A percentile compares a stretch with the other conserved stretches of the same genome.
Conservation (phyloP, 1,139 yeast genomes). For the Candida sp. region DNA sequence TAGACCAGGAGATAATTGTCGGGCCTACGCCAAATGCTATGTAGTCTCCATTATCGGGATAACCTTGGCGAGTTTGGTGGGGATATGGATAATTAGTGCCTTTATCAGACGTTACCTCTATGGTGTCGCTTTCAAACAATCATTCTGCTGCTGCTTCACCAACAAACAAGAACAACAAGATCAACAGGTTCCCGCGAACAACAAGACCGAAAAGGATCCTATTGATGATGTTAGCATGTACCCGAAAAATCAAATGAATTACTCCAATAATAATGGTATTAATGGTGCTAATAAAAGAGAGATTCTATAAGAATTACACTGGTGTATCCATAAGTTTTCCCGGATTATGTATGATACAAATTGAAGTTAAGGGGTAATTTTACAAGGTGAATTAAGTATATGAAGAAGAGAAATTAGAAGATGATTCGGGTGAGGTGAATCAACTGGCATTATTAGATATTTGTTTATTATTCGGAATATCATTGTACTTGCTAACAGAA, state of each 20-base stretch:
- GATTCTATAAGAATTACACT: too few relatives aligned
- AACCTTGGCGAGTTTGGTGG: constrained; percentile 47
- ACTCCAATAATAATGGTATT: too few relatives aligned
- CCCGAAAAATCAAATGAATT: constrained; percentile 7
- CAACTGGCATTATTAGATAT: too few relatives aligned
- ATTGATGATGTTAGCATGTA: constrained; percentile 22
- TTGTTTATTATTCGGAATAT: too few relatives aligned
- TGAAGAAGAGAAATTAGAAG: too few relatives aligned
- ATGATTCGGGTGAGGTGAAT: too few relatives aligned
- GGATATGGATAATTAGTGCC: constrained; percentile 42
- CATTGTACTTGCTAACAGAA: too few relatives aligned
- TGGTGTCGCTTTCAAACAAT: constrained; percentile 41
- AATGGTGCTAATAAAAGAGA: too few relatives aligned
- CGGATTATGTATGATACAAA: too few relatives aligned
- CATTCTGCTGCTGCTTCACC: constrained; percentile 45
- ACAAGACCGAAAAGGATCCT: constrained; percentile 12
- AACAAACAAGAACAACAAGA: constrained; percentile 11
- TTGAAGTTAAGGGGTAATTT: too few relatives aligned
- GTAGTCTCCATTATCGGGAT: constrained; percentile 74
- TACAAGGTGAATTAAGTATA: too few relatives aligned
- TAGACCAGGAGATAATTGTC: constrained; percentile 72
- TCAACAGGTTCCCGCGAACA: constrained; percentile 8
- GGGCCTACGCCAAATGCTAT: constrained; percentile 74
- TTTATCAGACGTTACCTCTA: constrained; percentile 41
- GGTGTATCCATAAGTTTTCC: too few relatives aligned